Conservation (phyloP, 352 stramenopile genomes). For the Saprolegnia parasitica region DNA sequence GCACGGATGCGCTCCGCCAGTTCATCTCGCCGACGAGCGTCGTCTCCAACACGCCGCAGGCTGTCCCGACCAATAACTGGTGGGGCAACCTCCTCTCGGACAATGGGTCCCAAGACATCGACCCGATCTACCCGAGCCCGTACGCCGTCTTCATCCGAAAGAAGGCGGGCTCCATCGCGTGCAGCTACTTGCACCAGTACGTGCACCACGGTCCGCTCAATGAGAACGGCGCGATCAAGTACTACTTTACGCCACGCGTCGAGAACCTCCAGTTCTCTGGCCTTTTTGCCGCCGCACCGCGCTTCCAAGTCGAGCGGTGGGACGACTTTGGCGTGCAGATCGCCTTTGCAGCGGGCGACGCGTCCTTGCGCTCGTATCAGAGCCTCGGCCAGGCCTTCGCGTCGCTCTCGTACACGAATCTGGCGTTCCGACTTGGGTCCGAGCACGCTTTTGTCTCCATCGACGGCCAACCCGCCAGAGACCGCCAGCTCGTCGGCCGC, state of each 20-base stretch:
- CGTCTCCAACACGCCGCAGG: slow-evolving; percentile 21
- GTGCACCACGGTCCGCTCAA: slow-evolving; percentile 58
- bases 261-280: slow-evolving; percentile 71
- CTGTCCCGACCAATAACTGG: slow-evolving; percentile 75
- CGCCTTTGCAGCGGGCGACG: slow-evolving; percentile 31
- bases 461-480: slow-evolving; percentile 41
- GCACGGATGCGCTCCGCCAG: background rate
- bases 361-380: slow-evolving; percentile 50
- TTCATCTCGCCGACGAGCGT: slow-evolving; percentile 18
- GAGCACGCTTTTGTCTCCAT: slow-evolving; percentile 59
- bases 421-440: slow-evolving; percentile 57
- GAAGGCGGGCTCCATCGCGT: slow-evolving; percentile 36
- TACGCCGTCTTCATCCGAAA: slow-evolving; percentile 50
- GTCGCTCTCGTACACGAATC: slow-evolving; percentile 58
- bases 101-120: slow-evolving; percentile 39
- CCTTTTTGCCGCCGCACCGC: background rate
- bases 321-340: slow-evolving; percentile 71
- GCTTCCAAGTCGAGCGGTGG: slow-evolving; percentile 57
- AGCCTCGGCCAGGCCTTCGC: slow-evolving; percentile 73
- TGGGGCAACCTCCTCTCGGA: slow-evolving; percentile 79
- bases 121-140: slow-evolving; percentile 64
- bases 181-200: slow-evolving; percentile 72
- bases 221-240: slow-evolving; percentile 77
- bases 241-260: slow-evolving; percentile 74
- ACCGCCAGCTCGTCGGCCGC: slow-evolving; percentile 36